Base-by-base conservation (phyloP, 2,329 filamentous ascomycete genomes). In the Orbilia javanica region DNA sequence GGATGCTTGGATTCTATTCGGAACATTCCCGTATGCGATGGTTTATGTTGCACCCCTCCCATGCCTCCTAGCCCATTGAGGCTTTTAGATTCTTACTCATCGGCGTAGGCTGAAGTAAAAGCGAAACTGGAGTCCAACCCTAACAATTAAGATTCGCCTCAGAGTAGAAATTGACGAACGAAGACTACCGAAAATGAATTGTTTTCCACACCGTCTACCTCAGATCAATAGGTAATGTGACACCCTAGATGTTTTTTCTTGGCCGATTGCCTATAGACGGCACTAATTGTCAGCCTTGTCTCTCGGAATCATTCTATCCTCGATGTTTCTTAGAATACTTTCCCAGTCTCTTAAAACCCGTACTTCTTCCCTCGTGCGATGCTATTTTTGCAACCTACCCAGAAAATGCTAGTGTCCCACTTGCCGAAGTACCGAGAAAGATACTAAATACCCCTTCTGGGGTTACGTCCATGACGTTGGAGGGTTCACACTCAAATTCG, bases 331-430 rank as follows among this genome's bases (percentile, higher is more conserved):
- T 60, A 36, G 31, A 60, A 20, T 42, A 60, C 15, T 36, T 57
- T 27, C 36, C 52, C 27, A 50, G 44, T 34, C 50, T 57, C 44
- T 44, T 20, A 20, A 34, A 48, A 27, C 50, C 48, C n/a, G 8
- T 34, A 39, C 25, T 39, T 27, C 22, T 55, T 15, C 36, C 64
- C 55, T 42, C 46, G 34, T 22, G 34, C 29, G 52, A 46, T 48
- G 39, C 73, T 77, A 77, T 77, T 77, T 77, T 77, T 77, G 66
- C 55, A 77, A 77, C 73, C 62, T 77, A 77, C 73, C 73, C 73
- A 46, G 48, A 44, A 62, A 34, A 60, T 71, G 8, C 73, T 77
- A 77, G 73, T 63, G 73, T 66, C 44, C 39, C 57, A 44, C 55
- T 60, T 77, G 73, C 73, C 73, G 73, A 63, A 50, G 57, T 71